Conservation (phyloP, 768 basidiomycete species). For the Russula dissimulans region DNA sequence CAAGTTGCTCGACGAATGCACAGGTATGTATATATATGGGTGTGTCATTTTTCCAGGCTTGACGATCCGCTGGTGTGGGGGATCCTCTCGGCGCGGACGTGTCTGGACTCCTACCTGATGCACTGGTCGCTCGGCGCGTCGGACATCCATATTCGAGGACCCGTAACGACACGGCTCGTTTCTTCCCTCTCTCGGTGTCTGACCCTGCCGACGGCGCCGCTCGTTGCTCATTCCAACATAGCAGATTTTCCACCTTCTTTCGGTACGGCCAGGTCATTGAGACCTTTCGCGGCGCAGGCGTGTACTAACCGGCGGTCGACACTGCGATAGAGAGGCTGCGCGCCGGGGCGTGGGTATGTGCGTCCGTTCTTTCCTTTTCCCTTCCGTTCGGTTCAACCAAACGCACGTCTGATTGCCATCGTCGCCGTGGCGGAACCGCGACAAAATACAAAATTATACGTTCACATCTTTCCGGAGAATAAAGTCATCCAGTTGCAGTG, state of each 20-base stretch:
- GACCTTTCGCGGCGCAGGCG: slow-evolving; percentile 83
- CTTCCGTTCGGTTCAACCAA: not conserved
- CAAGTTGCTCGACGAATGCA: too few species aligned
- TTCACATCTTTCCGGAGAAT: slow-evolving; percentile 88
- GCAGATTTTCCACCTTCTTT: slow-evolving; percentile 79
- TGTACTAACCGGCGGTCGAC: slow-evolving; percentile 83
- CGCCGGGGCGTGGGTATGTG: slow-evolving; percentile 75
- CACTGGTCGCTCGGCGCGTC: slow-evolving; percentile 91
- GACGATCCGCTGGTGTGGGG: slow-evolving; percentile 90
- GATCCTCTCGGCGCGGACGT: slow-evolving; percentile 56
- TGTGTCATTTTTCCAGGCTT: slow-evolving; percentile 35
- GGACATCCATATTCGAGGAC: slow-evolving; percentile 90
- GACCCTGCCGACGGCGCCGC: too few species aligned
- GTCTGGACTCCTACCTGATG: slow-evolving; percentile 47
- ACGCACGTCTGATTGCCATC: too few species aligned
- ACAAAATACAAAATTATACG: slow-evolving; percentile 32
- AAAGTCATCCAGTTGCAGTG: slow-evolving; percentile 52
- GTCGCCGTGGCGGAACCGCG: too few species aligned
- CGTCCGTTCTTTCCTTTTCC: slow-evolving; percentile 21
- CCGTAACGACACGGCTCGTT: slow-evolving; percentile 40
- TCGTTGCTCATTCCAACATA: slow-evolving; percentile 24
- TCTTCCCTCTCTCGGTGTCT: not conserved
- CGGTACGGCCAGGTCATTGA: slow-evolving; percentile 84
- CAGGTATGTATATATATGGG: not conserved
- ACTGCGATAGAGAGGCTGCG: slow-evolving; percentile 73